Base-by-base conservation (phyloP, 2,329 filamentous ascomycete species). In the Verruconis gallopava region DNA sequence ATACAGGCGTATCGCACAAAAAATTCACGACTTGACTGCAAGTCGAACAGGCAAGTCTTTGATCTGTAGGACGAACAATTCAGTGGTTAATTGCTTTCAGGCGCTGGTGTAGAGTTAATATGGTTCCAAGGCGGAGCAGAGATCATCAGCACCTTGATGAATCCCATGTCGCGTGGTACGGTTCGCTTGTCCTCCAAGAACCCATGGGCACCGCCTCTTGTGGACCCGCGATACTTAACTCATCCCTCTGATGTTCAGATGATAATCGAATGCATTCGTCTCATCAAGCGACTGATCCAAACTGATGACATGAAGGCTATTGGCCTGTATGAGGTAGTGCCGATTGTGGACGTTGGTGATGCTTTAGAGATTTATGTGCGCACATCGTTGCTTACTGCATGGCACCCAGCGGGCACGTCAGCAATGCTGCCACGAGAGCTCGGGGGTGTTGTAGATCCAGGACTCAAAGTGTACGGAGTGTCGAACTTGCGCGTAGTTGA, bases 171-270 rank as follows among this genome's bases (percentile, higher is more conserved):
- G 17, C 56, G 57, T 30, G 75, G 75, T 13, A 61, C 64, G 20
- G 66, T 74, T 0, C 67, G 58, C 0, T 62, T 80, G 3, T 63
- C 68, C 36, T 76, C 72, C 0, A 53, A 68, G 0, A 63, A 77
- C 44, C 68, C 72, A 0, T 50, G 56, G 1, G 66, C 62, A 2
- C 68, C 72, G 5, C 65, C 75, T 0, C 51, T 61, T 2, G 70
- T 75, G 50, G 64, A 77, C 47, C 66, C 73, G 1, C 67, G 66
- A 20, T 72, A 69, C 51, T 57, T 76, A 1, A 57, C 58, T 0
- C 64, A 73, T 37, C 66, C 70, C 0, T 79, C 69, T 50, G 76
- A 80, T 48, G 62, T 62, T 2, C 64, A 62, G 5, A 62, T 57
- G 3, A 66, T 68, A 9, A 65, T 73, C 40, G 69, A 72, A 48